Percentiles rank a stretch among this genome's conserved stretches.
Evolutionary conservation across 108 stramenopile genomes (phyloP).

Genomic region (Nitzschia sp.): DNA sequence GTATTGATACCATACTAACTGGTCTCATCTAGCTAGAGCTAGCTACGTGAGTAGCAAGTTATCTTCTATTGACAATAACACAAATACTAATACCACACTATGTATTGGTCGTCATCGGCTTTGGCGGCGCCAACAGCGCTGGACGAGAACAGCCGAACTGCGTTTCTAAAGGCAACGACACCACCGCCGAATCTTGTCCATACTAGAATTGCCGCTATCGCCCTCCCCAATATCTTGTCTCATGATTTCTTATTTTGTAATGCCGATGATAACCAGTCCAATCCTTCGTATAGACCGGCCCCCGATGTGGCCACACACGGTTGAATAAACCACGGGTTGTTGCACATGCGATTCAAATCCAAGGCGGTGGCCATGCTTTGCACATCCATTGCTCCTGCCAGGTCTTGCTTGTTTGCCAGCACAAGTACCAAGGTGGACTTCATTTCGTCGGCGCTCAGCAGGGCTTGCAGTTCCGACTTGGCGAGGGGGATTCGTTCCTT

Average conservation of each 20-base stretch:
- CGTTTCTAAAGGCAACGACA: no score
- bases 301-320: slow-evolving; percentile 97
- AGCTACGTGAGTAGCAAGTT: no score
- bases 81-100: no score
- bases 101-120: no score
- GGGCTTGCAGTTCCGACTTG: slow-evolving; percentile 94
- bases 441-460: slow-evolving; percentile 96
- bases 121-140: no score
- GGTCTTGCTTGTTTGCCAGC: slow-evolving; percentile 98
- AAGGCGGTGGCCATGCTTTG: slow-evolving; percentile 95
- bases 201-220: no score
- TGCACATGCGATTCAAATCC: slow-evolving; percentile 85
- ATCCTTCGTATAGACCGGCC: slow-evolving; percentile 87
- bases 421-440: slow-evolving; percentile 93
- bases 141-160: no score
- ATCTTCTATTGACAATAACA: no score
- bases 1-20: no score
- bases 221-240: no score
- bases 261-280: slow-evolving; percentile 93
- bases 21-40: no score
- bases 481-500: slow-evolving; percentile 96
- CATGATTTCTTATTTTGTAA: slow-evolving; percentile 43
- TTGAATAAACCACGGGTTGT: slow-evolving; percentile 98
- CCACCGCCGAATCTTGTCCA: no score
- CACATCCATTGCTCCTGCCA: slow-evolving; percentile 95